These are phyloP conservation scores for Clarireedia monteithiana DNA, from an alignment of 2,329 filamentous ascomycete species.

Conservation along the genomic window DNA sequence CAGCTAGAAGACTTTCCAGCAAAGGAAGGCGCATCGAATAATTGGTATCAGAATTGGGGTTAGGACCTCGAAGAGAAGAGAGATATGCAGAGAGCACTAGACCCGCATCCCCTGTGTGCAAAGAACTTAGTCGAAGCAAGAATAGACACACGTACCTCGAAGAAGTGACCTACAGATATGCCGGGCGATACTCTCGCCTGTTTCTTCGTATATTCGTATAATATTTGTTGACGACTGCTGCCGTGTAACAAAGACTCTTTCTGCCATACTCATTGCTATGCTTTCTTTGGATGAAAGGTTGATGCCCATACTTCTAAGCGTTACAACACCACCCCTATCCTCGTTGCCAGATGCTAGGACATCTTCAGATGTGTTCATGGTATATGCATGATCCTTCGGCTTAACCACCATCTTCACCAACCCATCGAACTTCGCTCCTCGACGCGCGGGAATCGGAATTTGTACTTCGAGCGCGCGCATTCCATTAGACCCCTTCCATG, in stretches of 20 bases:
- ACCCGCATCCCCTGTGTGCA: slow-evolving; percentile 30
- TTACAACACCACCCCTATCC: slow-evolving; percentile 14
- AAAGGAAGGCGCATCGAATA: background rate
- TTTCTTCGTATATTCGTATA: slow-evolving; percentile 55
- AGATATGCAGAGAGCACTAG: slow-evolving; percentile 31
- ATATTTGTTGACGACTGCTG: background rate
- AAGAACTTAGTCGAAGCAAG: slow-evolving; percentile 10
- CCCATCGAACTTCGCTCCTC: background rate
- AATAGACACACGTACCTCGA: slow-evolving; percentile 13
- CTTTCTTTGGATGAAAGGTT: background rate
- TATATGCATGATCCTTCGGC: slow-evolving; percentile 8
- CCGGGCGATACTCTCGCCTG: slow-evolving; percentile 63
- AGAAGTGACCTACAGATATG: slow-evolving; percentile 50
- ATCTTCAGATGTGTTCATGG: slow-evolving; percentile 10
- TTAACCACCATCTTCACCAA: slow-evolving; percentile 17
- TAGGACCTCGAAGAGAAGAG: slow-evolving; percentile 7
- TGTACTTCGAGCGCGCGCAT: slow-evolving; percentile 20
- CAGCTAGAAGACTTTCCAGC: slow-evolving; percentile 12
- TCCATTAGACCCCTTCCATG: slow-evolving; percentile 23
- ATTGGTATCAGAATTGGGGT: background rate
- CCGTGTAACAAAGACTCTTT: slow-evolving; percentile 16
- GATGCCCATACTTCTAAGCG: slow-evolving; percentile 20
- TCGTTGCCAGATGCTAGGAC: slow-evolving; percentile 3
- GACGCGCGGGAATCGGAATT: slow-evolving; percentile 7
- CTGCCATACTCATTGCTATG: slow-evolving; percentile 13